Evolutionary conservation across 2,329 filamentous ascomycete genomes (phyloP), one percentile per base, ranked within the genome.

Genomic region (Neoscytalidium dimidiatum): DNA sequence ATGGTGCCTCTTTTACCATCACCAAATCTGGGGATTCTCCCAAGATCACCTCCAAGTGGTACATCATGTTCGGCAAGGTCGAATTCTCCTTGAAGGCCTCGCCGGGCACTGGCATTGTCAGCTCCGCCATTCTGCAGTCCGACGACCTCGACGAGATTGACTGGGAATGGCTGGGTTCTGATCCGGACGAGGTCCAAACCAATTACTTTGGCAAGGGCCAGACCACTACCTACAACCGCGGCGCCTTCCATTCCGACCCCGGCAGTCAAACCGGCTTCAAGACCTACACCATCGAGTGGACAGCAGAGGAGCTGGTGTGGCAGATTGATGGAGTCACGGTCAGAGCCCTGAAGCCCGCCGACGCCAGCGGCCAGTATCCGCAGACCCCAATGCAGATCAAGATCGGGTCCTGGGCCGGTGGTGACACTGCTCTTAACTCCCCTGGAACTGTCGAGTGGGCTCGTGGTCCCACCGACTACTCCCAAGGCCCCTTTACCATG

Each of bases 11-110:
- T 17, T 96, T 99, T 76, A 93, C 92, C 28, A 89, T 99, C 61
- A 79, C 87, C 61, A 82, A 88, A 73, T 84, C 88, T 58, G 94
- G 94, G 65, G 92, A 99, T 74, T 87, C 92, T 3, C 95, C 95
- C 0, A 90, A 94, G 76, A 86, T 99, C 67, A 85, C 86, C 69
- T 96, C 93, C 67, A 87, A 95, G 72, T 98, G 96, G 86, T 98
- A 97, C 84, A 97, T 99, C 81, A 98, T 99, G 95, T 99, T 97
- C 77, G 95, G 95, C 70, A 91, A 90, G 68, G 91, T 97, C 74
- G 91, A 96, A 69, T 87, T 94, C 70, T 89, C 87, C 33, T 85
- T 97, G 82, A 94, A 94, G 79, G 88, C 92, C 28, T 93, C 95
- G 9, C 90, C 93, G 0, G 95, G 95, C 7, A 88, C 87, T 9